phyloP scores from a whole-genome alignment of 2,329 filamentous ascomycete genomes.

The Penicillium carneum region DNA sequence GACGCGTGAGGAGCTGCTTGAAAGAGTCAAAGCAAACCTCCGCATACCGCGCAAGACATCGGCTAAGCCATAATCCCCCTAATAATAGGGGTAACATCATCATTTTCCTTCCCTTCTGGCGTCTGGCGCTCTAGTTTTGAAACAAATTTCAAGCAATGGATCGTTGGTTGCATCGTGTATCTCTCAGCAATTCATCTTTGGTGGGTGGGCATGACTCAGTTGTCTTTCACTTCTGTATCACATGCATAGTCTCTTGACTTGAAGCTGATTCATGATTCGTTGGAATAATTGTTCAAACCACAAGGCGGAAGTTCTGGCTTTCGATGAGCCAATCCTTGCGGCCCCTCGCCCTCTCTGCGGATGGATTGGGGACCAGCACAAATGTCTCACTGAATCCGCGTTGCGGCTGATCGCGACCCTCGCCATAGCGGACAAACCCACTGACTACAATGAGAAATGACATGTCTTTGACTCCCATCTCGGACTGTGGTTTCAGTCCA shows the following conservation, averaged over 20 bases:
- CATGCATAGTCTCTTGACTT: neutral
- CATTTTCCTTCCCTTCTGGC: neutral
- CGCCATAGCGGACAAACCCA: slow-evolving; percentile 74
- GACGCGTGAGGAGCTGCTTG: slow-evolving; percentile 69
- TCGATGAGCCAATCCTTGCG: slow-evolving; percentile 70
- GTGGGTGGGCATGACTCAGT: neutral
- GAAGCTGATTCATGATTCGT: neutral
- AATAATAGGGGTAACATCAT: slow-evolving; percentile 12
- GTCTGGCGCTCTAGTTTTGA: neutral
- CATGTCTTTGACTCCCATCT: slow-evolving; percentile 64
- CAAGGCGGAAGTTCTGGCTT: slow-evolving; percentile 73
- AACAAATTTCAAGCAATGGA: slow-evolving; percentile 4
- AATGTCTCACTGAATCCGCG: slow-evolving; percentile 81
- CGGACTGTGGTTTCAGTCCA: slow-evolving; percentile 49
- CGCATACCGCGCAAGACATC: slow-evolving; percentile 51
- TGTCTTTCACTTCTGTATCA: neutral
- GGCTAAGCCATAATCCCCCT: slow-evolving; percentile 11
- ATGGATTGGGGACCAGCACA: slow-evolving; percentile 75
- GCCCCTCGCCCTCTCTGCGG: slow-evolving; percentile 61
- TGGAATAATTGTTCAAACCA: slow-evolving; percentile 46
- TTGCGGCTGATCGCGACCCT: slow-evolving; percentile 65
- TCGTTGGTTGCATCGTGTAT: slow-evolving; percentile 5
- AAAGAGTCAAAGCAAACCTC: slow-evolving; percentile 74
- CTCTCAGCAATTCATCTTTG: neutral
- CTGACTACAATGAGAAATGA: slow-evolving; percentile 76